A percentile compares a stretch with the other conserved stretches of the same genome.
Evolutionary conservation across 257 asterid species (phyloP).

Genomic region (Solanum ossicruentum): DNA sequence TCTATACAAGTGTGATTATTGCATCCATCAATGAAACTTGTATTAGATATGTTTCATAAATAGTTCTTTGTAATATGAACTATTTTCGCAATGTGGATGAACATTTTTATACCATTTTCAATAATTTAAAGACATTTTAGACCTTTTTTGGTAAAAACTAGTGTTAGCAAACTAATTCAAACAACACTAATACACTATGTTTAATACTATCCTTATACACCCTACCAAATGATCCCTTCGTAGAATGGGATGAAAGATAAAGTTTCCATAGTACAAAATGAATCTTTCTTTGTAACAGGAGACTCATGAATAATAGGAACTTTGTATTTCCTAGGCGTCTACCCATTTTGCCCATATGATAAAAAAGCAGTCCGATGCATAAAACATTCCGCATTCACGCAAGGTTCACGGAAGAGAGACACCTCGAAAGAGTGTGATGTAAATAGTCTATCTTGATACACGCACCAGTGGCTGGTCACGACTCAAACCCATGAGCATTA

Average conservation of each 20-base stretch:
- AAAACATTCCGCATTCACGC: background rate
- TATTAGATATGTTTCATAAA: too few species aligned
- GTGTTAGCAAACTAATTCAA: too few species aligned
- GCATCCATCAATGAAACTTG: too few species aligned
- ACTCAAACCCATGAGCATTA: background rate
- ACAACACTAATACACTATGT: too few species aligned
- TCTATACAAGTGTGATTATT: too few species aligned
- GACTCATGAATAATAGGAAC: background rate
- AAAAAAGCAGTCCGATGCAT: background rate
- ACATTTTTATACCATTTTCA: too few species aligned
- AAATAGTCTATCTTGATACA: background rate
- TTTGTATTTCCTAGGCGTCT: background rate
- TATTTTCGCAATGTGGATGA: too few species aligned
- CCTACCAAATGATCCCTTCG: too few species aligned
- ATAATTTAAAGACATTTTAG: too few species aligned
- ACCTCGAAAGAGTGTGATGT: background rate
- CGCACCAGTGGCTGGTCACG: background rate
- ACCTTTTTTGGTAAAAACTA: too few species aligned
- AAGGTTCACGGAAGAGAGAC: background rate
- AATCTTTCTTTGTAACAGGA: background rate
- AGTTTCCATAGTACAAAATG: background rate
- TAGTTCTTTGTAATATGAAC: too few species aligned
- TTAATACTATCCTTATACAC: too few species aligned
- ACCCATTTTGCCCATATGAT: constrained; percentile 10
- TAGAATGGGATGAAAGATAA: background rate